phyloP scores from a whole-genome alignment of 2,329 filamentous ascomycete species.

The Colletotrichum higginsianum region DNA sequence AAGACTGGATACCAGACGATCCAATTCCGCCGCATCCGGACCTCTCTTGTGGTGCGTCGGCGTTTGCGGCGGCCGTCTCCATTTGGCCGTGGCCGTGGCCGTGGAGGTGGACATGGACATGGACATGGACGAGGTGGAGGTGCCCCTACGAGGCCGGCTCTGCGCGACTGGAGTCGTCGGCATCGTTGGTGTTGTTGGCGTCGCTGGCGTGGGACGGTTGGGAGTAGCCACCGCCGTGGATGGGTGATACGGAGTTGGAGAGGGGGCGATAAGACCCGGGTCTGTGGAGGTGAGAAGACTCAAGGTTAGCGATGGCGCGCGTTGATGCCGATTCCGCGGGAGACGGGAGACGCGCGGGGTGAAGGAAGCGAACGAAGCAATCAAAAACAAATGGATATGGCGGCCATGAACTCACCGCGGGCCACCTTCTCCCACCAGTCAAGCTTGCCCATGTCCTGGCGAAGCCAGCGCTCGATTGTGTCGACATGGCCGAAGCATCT shows the following conservation, averaged over 20 bases:
- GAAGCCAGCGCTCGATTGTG: not conserved
- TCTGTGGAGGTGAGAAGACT: not conserved
- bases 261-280: not conserved
- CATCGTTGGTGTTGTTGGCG: not conserved
- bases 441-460: not conserved
- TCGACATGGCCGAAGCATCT: not conserved
- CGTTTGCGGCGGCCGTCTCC: not conserved
- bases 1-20: no score
- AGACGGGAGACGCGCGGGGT: not conserved
- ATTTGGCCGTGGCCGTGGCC: not conserved
- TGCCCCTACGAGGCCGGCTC: not conserved
- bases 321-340: not conserved
- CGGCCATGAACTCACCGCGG: not conserved
- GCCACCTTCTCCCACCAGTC: slow-evolving; percentile 2
- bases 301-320: not conserved
- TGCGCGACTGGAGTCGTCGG: not conserved
- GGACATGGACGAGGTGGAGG: not conserved
- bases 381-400: not conserved
- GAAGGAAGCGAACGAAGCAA: not conserved
- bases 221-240: not conserved
- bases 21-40: no score
- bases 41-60: not conserved
- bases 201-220: not conserved
- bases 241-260: not conserved
- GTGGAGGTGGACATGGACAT: not conserved